Evolutionary conservation across 768 basidiomycete species (phyloP).

Genomic region (Tulasnella sp.): DNA sequence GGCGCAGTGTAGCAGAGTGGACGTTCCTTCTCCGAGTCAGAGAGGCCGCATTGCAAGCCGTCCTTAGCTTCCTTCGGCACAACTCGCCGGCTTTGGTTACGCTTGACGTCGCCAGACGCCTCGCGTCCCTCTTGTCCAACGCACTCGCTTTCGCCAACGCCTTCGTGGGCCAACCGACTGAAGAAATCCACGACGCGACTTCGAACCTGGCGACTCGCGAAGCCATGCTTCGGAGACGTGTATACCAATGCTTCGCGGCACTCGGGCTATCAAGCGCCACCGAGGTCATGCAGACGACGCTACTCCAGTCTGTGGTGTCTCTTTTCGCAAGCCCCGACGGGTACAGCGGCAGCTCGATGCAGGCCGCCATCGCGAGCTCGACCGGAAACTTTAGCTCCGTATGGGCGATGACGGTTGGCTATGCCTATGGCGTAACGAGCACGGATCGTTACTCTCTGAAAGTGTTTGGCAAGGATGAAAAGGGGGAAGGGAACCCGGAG

Average conservation of each 20-base stretch:
- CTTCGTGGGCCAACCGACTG: conserved; percentile 71
- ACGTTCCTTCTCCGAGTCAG: conserved; percentile 87
- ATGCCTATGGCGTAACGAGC: conserved; percentile 87
- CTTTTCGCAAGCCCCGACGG: conserved; percentile 87
- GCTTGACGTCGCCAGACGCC: conserved; percentile 86
- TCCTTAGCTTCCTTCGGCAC: conserved; percentile 83
- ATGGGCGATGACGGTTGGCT: conserved; percentile 87
- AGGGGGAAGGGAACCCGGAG: conserved; percentile 1
- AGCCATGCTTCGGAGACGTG: conserved; percentile 76
- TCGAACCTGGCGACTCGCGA: conserved; percentile 76
- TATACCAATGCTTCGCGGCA: conserved; percentile 86
- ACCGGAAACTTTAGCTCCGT: conserved; percentile 81
- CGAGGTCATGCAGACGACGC: conserved; percentile 75
- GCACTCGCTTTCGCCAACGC: conserved; percentile 86
- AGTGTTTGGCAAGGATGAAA: background rate
- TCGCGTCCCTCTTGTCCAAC: conserved; percentile 84
- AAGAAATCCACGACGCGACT: conserved; percentile 50
- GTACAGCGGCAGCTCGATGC: conserved; percentile 79
- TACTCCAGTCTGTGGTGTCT: conserved; percentile 79
- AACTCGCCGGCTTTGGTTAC: conserved; percentile 77
- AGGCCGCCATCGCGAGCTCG: conserved; percentile 88
- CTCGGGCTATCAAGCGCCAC: conserved; percentile 79
- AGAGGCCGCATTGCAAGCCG: conserved; percentile 86
- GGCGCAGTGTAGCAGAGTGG: conserved; percentile 80
- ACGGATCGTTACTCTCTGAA: conserved; percentile 46